A percentile compares a stretch with the other conserved stretches of the same genome.
phyloP scores from a whole-genome alignment of 139 green algal species.

The Closterium sp. region DNA sequence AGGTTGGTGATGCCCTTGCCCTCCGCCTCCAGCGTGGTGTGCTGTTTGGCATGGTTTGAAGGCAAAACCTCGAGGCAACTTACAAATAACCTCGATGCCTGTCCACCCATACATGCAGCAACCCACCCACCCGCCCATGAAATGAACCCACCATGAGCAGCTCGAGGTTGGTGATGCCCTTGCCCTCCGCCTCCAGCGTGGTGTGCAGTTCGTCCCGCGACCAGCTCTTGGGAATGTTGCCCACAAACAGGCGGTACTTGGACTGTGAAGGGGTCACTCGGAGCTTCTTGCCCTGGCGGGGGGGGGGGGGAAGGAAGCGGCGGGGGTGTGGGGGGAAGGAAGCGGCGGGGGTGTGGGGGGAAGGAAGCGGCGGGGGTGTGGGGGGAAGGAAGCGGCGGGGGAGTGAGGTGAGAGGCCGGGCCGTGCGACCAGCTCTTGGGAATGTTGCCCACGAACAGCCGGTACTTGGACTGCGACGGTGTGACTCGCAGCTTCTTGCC shows the following conservation, averaged over 20 bases:
- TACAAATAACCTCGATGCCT: no score
- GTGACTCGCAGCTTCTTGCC: slow-evolving; percentile 60
- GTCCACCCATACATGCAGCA: no score
- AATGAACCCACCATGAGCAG: slow-evolving; percentile 37
- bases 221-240: slow-evolving; percentile 71
- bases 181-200: slow-evolving; percentile 12
- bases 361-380: no score
- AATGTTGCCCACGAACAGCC: slow-evolving; percentile 83
- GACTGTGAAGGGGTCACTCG: slow-evolving; percentile 67
- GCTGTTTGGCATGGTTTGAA: no score
- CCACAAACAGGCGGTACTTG: slow-evolving; percentile 86
- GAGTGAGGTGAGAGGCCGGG: no score
- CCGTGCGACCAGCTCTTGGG: slow-evolving; percentile 55
- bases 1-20: slow-evolving; percentile 18
- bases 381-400: no score
- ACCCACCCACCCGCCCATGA: neutral
- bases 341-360: neutral
- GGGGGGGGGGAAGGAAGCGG: no score
- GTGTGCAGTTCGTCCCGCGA: slow-evolving; percentile 21
- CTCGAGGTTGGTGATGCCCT: slow-evolving; percentile 29
- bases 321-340: no score
- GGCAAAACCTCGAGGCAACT: no score
- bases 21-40: slow-evolving; percentile 5
- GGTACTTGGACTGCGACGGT: slow-evolving; percentile 75
- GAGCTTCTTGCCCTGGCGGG: slow-evolving; percentile 51